Conservation (phyloP, 345 rosid genomes). For the Arabidopsis arenosa region DNA sequence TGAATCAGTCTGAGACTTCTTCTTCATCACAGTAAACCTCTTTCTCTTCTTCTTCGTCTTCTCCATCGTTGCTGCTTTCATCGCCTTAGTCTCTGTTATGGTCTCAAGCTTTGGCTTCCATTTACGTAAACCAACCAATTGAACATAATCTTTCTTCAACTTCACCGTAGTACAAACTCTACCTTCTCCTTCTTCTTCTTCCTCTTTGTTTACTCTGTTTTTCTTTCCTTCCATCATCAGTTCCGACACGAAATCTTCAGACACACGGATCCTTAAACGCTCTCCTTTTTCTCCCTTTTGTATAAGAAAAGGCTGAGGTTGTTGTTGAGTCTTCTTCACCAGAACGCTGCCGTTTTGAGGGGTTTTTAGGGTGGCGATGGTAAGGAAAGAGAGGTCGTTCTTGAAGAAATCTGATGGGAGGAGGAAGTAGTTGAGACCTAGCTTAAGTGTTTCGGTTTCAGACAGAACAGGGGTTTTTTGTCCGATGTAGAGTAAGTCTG, state of each 20-base stretch:
- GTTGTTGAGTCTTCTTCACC: slow-evolving; percentile 43
- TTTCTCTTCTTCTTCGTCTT: slow-evolving; percentile 41
- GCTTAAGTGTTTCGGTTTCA: slow-evolving; percentile 66
- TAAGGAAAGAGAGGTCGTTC: slow-evolving; percentile 66
- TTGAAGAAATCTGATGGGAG: slow-evolving; percentile 77
- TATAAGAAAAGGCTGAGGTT: slow-evolving; percentile 58
- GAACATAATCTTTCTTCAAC: slow-evolving; percentile 67
- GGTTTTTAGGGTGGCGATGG: slow-evolving; percentile 60
- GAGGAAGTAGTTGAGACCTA: slow-evolving; percentile 78
- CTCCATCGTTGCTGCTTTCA: slow-evolving; percentile 41
- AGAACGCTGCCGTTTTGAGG: slow-evolving; percentile 30
- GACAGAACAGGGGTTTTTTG: slow-evolving; percentile 76
- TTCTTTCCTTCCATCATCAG: slow-evolving; percentile 56
- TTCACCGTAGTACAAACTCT: slow-evolving; percentile 71
- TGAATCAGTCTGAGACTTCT: slow-evolving; percentile 48
- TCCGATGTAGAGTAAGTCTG: slow-evolving; percentile 81
- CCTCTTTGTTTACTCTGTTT: not conserved
- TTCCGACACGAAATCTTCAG: slow-evolving; percentile 75
- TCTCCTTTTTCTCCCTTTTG: slow-evolving; percentile 70
- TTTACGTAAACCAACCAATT: slow-evolving; percentile 57
- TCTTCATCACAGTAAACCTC: slow-evolving; percentile 54
- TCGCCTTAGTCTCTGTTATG: slow-evolving; percentile 56
- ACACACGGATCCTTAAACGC: slow-evolving; percentile 65
- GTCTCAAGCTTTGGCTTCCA: slow-evolving; percentile 95
- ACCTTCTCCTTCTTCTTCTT: slow-evolving; percentile 26